Evolutionary conservation across 148 eudicot species (phyloP), one percentile per base, ranked within the genome.

Genomic region (Camellia sinensis): DNA sequence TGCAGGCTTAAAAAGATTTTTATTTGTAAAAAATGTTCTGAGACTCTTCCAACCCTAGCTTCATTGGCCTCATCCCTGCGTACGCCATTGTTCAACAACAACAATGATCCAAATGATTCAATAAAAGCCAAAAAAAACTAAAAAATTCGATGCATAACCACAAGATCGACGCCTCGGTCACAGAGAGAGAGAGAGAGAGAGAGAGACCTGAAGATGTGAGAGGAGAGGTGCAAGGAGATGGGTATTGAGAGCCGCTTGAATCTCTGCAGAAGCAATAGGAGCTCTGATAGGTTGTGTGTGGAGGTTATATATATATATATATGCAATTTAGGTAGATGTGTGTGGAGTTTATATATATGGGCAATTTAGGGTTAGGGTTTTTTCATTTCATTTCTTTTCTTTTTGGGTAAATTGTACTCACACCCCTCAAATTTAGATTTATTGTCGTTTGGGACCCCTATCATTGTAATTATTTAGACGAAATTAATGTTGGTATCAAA

Each of bases 31-130:
- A 29, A 29, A 29, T 29, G 37, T 29, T 29, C 46, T 77, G 88
- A 4, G 97, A 46, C 53, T 92, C 97, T 83, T 95, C 98, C 68
- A 92, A 15, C 66, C 98, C 98, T 0, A 83, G 87, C 89, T 93
- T 95, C 5, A 87, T 73, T 7, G 93, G 82, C 83, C 90, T 93
- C 92, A 90, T 86, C 18, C 83, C 82, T 80, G 91, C 89, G 80
- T 87, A 89, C 81, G 95, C 95, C 94, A 90, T 90, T 66, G 52
- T 83, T 82, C 14, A 74, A 41, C 63, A 41, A 41, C 2, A 59
- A 54, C 22, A 12, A 11, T 66, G 17, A 4, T 11, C 29, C 19
- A 52, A 52, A 5, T 7, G 2, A 13, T 41, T 2, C 22, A 57
- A 29, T 29, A 29, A 29, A 29, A 29, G 37, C 37, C 37, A n/a